Evolutionary conservation across 441 rosid species (phyloP).

Genomic region (Caryocar brasiliense): DNA sequence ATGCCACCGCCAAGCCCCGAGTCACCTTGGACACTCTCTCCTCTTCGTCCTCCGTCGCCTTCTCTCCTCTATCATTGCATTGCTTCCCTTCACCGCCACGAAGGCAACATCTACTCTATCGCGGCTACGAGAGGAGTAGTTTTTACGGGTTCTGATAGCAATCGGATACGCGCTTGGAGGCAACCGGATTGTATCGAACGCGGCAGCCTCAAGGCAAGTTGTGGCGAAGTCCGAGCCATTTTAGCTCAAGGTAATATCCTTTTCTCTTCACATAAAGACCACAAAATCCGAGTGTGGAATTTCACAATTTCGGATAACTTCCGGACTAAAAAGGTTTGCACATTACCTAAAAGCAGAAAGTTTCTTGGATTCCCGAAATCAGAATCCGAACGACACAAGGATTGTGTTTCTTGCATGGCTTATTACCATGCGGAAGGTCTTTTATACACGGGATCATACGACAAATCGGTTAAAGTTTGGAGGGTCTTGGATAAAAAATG

Average conservation of each 20-base stretch:
- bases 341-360: conserved; percentile 29
- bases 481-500: conserved; percentile 31
- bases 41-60: conserved; percentile 32
- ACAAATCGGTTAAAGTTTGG: conserved; percentile 45
- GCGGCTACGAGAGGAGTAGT: conserved; percentile 33
- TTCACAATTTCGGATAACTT: conserved; percentile 27
- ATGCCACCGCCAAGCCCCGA: conserved; percentile 24
- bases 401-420: conserved; percentile 43
- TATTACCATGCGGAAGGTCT: conserved; percentile 43
- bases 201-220: conserved; percentile 28
- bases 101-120: conserved; percentile 38
- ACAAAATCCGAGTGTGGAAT: conserved; percentile 35
- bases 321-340: conserved; percentile 26
- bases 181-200: conserved; percentile 32
- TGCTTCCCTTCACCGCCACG: conserved; percentile 38
- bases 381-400: conserved; percentile 29
- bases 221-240: conserved; percentile 33
- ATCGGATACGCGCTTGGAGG: conserved; percentile 38
- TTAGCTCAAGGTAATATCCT: conserved; percentile 35
- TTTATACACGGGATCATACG: conserved; percentile 36
- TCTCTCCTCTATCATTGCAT: conserved; percentile 42
- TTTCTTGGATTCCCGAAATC: conserved; percentile 22
- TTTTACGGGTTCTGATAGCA: conserved; percentile 38
- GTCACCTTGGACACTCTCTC: conserved; percentile 47
- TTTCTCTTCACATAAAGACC: conserved; percentile 41